Base-by-base conservation (phyloP, 2,329 filamentous ascomycete genomes). In the Penicillium sp. region DNA sequence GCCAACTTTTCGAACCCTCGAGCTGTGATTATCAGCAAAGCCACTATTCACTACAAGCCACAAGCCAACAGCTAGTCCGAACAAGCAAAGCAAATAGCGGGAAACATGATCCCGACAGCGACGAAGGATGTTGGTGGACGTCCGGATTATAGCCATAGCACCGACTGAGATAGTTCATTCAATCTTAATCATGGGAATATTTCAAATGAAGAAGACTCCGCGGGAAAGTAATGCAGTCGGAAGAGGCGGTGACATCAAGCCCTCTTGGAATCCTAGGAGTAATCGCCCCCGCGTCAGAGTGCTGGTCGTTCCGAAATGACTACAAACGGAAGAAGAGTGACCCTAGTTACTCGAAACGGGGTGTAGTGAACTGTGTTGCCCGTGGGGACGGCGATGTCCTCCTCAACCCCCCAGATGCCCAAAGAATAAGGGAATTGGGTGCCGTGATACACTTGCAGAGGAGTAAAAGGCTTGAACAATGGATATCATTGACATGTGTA, bases 401-500 rank as follows among this genome's bases (percentile, higher is more conserved):
- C 27, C 27, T 31, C 10, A 31, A 5, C 10, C 4, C 19, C 10
- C 21, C 7, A 13, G 21, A 25, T 23, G 3, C 15, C 13, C 9
- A 21, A 33, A 47, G 43, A 31, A 21, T 15, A 47, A 4, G 13
- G 8, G 2, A 6, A 15, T 21, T 33, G 8, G 0, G 8, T 29
- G 27, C 8, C 27, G 27, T 29, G 19, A 19, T 13, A 44, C 4
- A 27, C 10, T 25, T 15, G 27, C 17, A 31, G 7, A 15, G 12
- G 3, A 33, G 3, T 15, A 6, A 4, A 25, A 25, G 1, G 23
- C 17, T 45, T 19, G 2, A 19, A 53, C 17, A 47, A n/a, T 55
- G 31, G 39, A 55, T 38, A 55, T 55, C 47, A 44, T 19, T 44
- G 39, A 43, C 13, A 23, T 35, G 29, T 21, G 29, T 51, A 55